These are phyloP conservation scores for Yarrowia sp. DNA, from an alignment of 805 yeast genomes.

Conservation along the genomic window DNA sequence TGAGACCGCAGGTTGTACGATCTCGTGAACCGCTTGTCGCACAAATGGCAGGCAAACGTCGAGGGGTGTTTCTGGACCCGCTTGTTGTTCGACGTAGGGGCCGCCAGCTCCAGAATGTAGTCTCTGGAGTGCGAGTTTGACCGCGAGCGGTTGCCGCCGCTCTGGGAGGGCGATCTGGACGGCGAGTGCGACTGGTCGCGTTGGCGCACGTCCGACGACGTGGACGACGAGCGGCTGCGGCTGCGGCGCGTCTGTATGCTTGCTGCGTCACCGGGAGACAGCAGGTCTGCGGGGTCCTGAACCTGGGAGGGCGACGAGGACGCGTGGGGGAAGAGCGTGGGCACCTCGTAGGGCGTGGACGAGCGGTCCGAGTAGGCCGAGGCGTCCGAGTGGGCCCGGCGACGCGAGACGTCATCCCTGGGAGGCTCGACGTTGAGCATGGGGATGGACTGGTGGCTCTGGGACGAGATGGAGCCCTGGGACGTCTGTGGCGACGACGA, in stretches of 20 bases:
- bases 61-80: constrained; percentile 75
- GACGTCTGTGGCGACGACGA: constrained; percentile 27
- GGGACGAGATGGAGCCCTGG: constrained; percentile 24
- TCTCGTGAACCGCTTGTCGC: constrained; percentile 87
- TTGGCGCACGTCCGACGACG: constrained; percentile 5
- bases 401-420: constrained; percentile 11
- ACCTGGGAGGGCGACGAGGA: constrained; percentile 9
- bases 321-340: constrained; percentile 30
- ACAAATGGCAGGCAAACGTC: constrained; percentile 75
- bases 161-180: constrained; percentile 12
- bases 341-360: constrained; percentile 20
- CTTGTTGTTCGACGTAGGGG: constrained; percentile 60
- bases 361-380: constrained; percentile 26
- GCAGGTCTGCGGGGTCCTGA: constrained; percentile 31
- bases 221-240: constrained; percentile 30
- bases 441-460: constrained; percentile 31
- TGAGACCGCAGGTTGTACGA: constrained; percentile 94
- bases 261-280: constrained; percentile 33
- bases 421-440: constrained; percentile 34
- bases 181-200: constrained; percentile 24
- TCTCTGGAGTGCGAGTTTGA: constrained; percentile 52
- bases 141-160: constrained; percentile 25
- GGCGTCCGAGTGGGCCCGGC: constrained; percentile 31
- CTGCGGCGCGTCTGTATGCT: constrained; percentile 26
- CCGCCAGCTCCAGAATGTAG: constrained; percentile 70